A percentile compares a stretch with the other conserved stretches of the same genome.
Conservation (phyloP, 2,329 filamentous ascomycete species). For the Phialophora verrucosa region DNA sequence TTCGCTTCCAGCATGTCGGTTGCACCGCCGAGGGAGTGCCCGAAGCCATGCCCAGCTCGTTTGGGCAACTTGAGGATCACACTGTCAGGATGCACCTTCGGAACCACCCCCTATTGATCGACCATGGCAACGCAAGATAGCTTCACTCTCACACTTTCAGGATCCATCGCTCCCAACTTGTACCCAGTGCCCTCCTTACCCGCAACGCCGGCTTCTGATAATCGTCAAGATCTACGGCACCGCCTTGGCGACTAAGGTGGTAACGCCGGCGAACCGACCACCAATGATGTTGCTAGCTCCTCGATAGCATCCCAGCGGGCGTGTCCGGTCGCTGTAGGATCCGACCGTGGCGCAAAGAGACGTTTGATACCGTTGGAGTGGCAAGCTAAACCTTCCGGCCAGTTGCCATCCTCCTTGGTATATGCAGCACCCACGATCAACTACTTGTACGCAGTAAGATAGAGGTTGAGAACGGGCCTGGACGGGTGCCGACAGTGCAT, state of each 20-base stretch:
- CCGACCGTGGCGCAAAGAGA: neutral
- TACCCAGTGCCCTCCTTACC: neutral
- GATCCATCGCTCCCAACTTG: neutral
- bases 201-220: neutral
- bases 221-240: neutral
- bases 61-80: slow-evolving; percentile 8
- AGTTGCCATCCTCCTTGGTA: neutral
- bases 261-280: neutral
- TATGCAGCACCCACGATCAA: neutral
- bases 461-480: neutral
- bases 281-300: slow-evolving; percentile 2
- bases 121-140: neutral
- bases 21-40: slow-evolving; percentile 24
- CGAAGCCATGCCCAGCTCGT: slow-evolving; percentile 17
- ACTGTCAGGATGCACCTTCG: neutral
- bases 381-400: neutral
- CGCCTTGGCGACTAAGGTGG: neutral
- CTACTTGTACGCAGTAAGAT: neutral
- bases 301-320: neutral
- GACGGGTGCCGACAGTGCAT: neutral
- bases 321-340: neutral
- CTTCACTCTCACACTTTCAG: neutral
- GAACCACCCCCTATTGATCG: slow-evolving; percentile 12
- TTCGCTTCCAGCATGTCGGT: slow-evolving; percentile 29
- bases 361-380: neutral